These are phyloP conservation scores for Leishmania aethiopica DNA, from an alignment of 208 protist genomes.

Conservation along the genomic window DNA sequence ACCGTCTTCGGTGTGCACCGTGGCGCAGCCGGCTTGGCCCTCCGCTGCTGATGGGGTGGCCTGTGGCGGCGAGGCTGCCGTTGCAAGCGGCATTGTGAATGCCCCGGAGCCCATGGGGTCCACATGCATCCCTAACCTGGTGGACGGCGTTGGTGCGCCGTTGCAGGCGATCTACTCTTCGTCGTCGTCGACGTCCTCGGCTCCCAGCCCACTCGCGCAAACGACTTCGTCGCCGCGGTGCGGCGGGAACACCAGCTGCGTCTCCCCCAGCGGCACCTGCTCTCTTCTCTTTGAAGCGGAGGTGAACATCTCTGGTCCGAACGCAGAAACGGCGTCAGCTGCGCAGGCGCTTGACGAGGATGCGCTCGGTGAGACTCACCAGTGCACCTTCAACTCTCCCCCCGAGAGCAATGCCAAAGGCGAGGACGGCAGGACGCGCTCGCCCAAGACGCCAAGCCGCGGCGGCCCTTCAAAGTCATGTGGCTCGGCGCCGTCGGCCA, in stretches of 20 bases:
- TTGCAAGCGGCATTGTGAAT: not conserved
- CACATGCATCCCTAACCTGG: not conserved
- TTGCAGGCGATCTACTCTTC: slow-evolving; percentile 4
- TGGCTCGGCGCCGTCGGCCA: not conserved
- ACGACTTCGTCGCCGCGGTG: not conserved
- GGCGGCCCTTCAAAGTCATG: not conserved
- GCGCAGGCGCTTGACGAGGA: not conserved
- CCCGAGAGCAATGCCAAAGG: not conserved
- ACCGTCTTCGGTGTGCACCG: slow-evolving; percentile 3
- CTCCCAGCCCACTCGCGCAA: not conserved
- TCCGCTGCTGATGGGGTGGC: not conserved
- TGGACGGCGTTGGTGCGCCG: not conserved
- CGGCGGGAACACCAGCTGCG: not conserved
- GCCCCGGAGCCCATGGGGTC: not conserved
- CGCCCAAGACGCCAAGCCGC: not conserved
- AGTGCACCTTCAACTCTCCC: not conserved
- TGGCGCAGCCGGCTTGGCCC: not conserved
- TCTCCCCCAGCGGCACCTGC: not conserved
- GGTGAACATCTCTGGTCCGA: not conserved
- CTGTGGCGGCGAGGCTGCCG: not conserved
- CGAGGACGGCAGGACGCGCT: not conserved
- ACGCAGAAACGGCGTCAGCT: not conserved
- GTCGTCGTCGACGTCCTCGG: slow-evolving; percentile 2
- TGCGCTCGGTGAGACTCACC: not conserved
- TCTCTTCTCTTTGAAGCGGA: not conserved